Percentiles rank a stretch among this genome's conserved stretches.
Evolutionary conservation across 805 yeast species (phyloP).

Genomic region (Jamesozyma gamospora): DNA sequence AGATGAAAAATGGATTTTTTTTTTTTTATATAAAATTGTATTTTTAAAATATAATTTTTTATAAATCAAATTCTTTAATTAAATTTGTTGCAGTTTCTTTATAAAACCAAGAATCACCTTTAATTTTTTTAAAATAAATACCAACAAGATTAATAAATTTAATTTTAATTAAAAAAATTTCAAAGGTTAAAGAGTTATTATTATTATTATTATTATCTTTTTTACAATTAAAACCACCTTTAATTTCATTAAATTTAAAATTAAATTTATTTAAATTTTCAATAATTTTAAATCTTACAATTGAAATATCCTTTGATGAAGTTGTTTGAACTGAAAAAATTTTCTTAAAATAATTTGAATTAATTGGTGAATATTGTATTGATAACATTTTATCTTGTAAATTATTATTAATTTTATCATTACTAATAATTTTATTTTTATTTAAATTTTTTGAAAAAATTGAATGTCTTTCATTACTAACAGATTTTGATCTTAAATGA

Average conservation of each 20-base stretch:
- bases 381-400: conserved; percentile 80
- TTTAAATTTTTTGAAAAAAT: not conserved
- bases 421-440: conserved; percentile 37
- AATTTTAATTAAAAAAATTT: conserved; percentile 84
- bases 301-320: conserved; percentile 81
- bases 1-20: not conserved
- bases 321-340: conserved; percentile 92
- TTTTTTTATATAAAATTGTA: not conserved
- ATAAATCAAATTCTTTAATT: conserved; percentile 42
- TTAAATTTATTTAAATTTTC: conserved; percentile 62
- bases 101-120: conserved; percentile 93
- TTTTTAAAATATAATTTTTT: not conserved
- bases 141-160: conserved; percentile 86
- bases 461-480: not conserved
- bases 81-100: conserved; percentile 84
- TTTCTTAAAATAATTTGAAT: conserved; percentile 64
- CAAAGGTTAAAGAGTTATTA: conserved; percentile 55
- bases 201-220: conserved; percentile 36
- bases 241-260: conserved; percentile 79
- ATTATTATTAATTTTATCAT: conserved; percentile 42
- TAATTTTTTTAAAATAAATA: conserved; percentile 84
- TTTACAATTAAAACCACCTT: conserved; percentile 85
- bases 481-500: not conserved
- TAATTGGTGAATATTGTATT: conserved; percentile 81
- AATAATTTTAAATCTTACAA: conserved; percentile 75